Conservation (phyloP, 2,329 filamentous ascomycete genomes). For the Fusarium annulatum region DNA sequence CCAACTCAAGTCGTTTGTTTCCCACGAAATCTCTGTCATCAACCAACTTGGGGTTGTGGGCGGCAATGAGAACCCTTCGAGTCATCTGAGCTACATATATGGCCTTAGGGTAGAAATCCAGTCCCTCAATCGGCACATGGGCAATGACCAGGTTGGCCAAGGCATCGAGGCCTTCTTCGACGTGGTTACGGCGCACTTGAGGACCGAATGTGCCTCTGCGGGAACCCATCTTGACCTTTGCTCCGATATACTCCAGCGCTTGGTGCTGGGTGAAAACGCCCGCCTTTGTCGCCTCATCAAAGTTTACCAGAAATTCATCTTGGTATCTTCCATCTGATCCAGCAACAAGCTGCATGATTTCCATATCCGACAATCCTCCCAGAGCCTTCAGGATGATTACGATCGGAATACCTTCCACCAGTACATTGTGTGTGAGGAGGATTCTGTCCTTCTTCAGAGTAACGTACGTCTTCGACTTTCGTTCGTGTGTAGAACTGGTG, state of each 20-base stretch:
- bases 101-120: conserved; percentile 97
- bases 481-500: conserved; percentile 95
- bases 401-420: conserved; percentile 94
- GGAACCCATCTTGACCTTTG: conserved; percentile 87
- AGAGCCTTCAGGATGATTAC: conserved; percentile 93
- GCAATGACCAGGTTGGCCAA: conserved; percentile 93
- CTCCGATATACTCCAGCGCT: conserved; percentile 91
- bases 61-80: conserved; percentile 93
- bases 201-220: conserved; percentile 66
- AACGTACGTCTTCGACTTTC: conserved; percentile 98
- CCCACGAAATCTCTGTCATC: conserved; percentile 98
- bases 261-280: conserved; percentile 94
- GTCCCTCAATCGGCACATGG: conserved; percentile 88
- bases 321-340: conserved; percentile 90
- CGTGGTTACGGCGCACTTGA: conserved; percentile 77
- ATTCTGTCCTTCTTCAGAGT: conserved; percentile 93
- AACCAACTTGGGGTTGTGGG: conserved; percentile 87
- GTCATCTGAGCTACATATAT: conserved; percentile 98
- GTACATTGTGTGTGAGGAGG: conserved; percentile 89
- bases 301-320: conserved; percentile 94
- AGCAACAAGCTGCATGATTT: conserved; percentile 91
- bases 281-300: conserved; percentile 88
- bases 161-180: conserved; percentile 92
- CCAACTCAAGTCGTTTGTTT: conserved; percentile 95
- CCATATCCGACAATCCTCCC: conserved; percentile 92